A percentile compares a stretch with the other conserved stretches of the same genome.
Conservation (phyloP, 2,329 filamentous ascomycete species). For the Aspergillus sp. region DNA sequence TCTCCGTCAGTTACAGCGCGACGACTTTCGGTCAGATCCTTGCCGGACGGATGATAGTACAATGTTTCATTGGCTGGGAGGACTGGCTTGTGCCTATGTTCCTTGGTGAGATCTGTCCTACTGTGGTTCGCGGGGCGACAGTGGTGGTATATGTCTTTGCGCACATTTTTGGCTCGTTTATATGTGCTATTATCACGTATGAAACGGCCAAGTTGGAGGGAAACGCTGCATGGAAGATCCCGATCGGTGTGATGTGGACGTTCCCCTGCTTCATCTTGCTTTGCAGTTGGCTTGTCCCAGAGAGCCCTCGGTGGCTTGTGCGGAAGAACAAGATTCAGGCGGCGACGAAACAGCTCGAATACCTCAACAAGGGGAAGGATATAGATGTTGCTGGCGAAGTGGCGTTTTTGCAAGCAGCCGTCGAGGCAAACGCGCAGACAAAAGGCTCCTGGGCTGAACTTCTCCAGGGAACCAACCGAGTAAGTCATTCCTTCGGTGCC, state of each 20-base stretch:
- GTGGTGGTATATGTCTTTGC: background rate
- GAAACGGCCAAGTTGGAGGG: background rate
- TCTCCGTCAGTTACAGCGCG: background rate
- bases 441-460: constrained; percentile 1
- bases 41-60: constrained; percentile 5
- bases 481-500: background rate
- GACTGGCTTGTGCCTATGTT: constrained; percentile 7
- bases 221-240: background rate
- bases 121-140: background rate
- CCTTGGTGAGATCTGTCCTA: background rate
- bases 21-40: constrained; percentile 1
- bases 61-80: constrained; percentile 5
- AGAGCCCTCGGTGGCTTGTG: constrained; percentile 4
- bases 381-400: background rate
- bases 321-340: background rate
- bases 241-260: constrained; percentile 1
- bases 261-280: background rate
- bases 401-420: background rate
- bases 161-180: background rate
- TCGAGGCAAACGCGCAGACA: background rate
- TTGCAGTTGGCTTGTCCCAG: background rate
- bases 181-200: background rate
- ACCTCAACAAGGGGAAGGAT: background rate
- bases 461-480: background rate
- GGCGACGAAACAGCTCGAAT: background rate